Evolutionary conservation across 2,329 filamentous ascomycete genomes (phyloP).

Genomic region (Ascochyta koolunga): DNA sequence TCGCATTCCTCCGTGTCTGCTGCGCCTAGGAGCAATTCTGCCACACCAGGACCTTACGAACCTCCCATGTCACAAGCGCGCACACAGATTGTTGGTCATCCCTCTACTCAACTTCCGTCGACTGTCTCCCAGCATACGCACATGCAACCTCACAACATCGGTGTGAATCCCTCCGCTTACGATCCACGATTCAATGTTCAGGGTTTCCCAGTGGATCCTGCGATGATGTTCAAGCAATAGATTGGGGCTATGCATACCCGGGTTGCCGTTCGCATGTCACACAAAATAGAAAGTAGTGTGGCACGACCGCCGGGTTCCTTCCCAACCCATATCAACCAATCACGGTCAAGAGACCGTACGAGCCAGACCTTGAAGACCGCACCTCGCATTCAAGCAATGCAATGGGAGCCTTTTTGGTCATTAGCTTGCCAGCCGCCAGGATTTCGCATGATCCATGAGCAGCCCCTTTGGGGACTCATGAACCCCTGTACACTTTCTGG

Average conservation of each 20-base stretch:
- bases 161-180: constrained; percentile 38
- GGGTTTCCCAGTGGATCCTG: constrained; percentile 43
- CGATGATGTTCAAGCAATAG: constrained; percentile 43
- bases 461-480: neutral
- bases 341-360: neutral
- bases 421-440: neutral
- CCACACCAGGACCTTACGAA: constrained; percentile 44
- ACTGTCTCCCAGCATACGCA: constrained; percentile 36
- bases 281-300: constrained; percentile 6
- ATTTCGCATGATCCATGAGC: constrained; percentile 3
- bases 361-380: constrained; percentile 6
- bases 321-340: constrained; percentile 2
- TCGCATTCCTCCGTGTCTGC: constrained; percentile 43
- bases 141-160: constrained; percentile 41
- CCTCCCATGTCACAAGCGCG: constrained; percentile 35
- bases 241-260: constrained; percentile 1
- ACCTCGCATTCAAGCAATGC: constrained; percentile 5
- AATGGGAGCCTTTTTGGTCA: neutral
- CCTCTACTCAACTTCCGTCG: constrained; percentile 31
- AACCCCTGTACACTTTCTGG: neutral
- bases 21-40: constrained; percentile 39
- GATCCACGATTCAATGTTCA: constrained; percentile 42
- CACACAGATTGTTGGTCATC: constrained; percentile 30
- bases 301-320: neutral
- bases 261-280: constrained; percentile 4